Percentiles rank a stretch among this genome's conserved stretches.
phyloP scores from a whole-genome alignment of 768 basidiomycete genomes.

The Gymnopilus junonius region DNA sequence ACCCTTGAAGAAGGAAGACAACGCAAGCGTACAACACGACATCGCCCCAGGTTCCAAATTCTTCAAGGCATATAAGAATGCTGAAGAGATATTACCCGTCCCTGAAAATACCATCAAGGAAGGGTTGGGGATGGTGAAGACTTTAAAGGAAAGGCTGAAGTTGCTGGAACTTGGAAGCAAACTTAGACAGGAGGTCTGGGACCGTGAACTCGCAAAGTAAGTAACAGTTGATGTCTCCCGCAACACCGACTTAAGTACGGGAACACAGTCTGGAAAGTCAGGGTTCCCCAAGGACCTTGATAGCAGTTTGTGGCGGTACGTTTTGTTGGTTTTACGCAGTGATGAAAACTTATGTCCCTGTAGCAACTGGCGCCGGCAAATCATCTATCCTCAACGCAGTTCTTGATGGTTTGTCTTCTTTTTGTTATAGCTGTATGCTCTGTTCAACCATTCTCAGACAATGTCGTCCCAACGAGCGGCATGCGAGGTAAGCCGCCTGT shows the following conservation, averaged over 20 bases:
- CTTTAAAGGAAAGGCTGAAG: slow-evolving; percentile 46
- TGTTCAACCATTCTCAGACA: slow-evolving; percentile 40
- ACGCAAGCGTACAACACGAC: not conserved
- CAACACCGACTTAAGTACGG: not conserved
- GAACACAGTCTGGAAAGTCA: slow-evolving; percentile 48
- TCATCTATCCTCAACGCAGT: slow-evolving; percentile 65
- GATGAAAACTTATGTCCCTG: not conserved
- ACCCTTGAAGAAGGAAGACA: not conserved
- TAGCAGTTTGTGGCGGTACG: slow-evolving; percentile 68
- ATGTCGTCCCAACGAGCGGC: slow-evolving; percentile 67
- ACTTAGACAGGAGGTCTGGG: slow-evolving; percentile 62
- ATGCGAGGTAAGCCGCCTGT: slow-evolving; percentile 54
- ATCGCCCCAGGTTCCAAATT: slow-evolving; percentile 13
- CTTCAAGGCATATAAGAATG: slow-evolving; percentile 42
- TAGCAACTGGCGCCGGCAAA: slow-evolving; percentile 66
- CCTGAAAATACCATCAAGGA: slow-evolving; percentile 55
- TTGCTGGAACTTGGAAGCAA: slow-evolving; percentile 55
- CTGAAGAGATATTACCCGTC: slow-evolving; percentile 48
- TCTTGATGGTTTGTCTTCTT: slow-evolving; percentile 54
- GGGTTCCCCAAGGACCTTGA: slow-evolving; percentile 58
- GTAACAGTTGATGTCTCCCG: slow-evolving; percentile 10
- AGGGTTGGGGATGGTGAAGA: slow-evolving; percentile 56
- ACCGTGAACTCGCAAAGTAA: slow-evolving; percentile 54
- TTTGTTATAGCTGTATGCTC: not conserved
- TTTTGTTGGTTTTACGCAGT: not conserved